A percentile compares a stretch with the other conserved stretches of the same genome.
phyloP scores from a whole-genome alignment of 805 yeast genomes.

The Pichia eremophila region DNA sequence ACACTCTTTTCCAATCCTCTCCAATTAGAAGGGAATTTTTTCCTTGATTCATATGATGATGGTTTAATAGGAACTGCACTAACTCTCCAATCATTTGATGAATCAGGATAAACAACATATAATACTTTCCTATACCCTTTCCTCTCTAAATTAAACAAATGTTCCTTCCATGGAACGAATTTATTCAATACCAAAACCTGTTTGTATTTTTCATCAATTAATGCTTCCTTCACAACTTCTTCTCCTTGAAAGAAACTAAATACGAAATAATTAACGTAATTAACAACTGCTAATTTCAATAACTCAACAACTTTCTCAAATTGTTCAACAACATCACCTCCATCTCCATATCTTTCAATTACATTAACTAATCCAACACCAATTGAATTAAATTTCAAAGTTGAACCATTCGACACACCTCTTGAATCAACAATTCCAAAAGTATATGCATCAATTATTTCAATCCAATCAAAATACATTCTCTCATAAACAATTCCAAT shows the following conservation, averaged over 20 bases:
- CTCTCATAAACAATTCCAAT: neutral
- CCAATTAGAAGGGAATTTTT: constrained; percentile 79
- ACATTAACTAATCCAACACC: neutral
- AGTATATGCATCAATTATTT: constrained; percentile 77
- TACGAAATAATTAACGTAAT: constrained; percentile 59
- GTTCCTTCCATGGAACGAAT: constrained; percentile 84
- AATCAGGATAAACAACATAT: constrained; percentile 73
- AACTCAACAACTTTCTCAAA: neutral
- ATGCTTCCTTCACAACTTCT: constrained; percentile 56
- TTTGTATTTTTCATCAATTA: constrained; percentile 26
- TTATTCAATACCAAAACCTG: constrained; percentile 54
- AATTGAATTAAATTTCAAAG: neutral
- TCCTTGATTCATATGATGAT: constrained; percentile 71
- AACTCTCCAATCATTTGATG: constrained; percentile 66
- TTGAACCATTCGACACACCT: neutral
- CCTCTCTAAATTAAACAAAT: constrained; percentile 4
- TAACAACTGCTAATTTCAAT: constrained; percentile 66
- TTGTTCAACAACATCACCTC: neutral
- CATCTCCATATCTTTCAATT: neutral
- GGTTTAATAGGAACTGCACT: constrained; percentile 74
- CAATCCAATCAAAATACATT: constrained; percentile 62
- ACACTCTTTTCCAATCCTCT: constrained; percentile 86
- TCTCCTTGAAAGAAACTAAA: constrained; percentile 87
- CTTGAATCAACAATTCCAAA: constrained; percentile 30
- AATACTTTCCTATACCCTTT: constrained; percentile 33